Evolutionary conservation across 2,329 filamentous ascomycete species (phyloP).

Genomic region (Colletotrichum liaoningense): DNA sequence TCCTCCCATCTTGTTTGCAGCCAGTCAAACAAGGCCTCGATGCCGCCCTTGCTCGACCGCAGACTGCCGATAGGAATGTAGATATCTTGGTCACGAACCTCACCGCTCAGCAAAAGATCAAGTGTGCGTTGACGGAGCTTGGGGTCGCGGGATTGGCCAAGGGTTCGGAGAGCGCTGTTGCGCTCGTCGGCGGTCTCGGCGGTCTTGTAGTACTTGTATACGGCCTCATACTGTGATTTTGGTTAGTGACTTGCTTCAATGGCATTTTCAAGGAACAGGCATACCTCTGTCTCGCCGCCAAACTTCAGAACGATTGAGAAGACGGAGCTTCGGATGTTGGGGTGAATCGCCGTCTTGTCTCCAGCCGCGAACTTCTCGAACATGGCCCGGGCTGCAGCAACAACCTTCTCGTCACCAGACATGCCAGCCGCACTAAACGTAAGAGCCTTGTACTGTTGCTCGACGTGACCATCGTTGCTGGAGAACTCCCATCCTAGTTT

Average conservation of each 20-base stretch:
- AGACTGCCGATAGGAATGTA: conserved; percentile 89
- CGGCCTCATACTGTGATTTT: conserved; percentile 72
- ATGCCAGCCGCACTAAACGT: conserved; percentile 88
- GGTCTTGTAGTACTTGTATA: conserved; percentile 71
- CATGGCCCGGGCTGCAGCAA: conserved; percentile 88
- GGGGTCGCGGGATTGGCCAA: conserved; percentile 83
- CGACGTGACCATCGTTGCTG: conserved; percentile 85
- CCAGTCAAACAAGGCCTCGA: conserved; percentile 85
- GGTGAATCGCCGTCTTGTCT: conserved; percentile 85
- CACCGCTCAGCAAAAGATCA: conserved; percentile 77
- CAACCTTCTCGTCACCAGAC: conserved; percentile 81
- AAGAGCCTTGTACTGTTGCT: conserved; percentile 94
- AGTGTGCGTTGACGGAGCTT: conserved; percentile 86
- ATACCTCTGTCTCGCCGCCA: conserved; percentile 84
- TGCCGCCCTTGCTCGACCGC: conserved; percentile 80
- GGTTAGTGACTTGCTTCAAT: conserved; percentile 29
- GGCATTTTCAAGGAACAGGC: conserved; percentile 34
- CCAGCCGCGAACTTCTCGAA: conserved; percentile 86
- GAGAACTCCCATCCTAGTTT: conserved; percentile 90
- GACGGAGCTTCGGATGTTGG: conserved; percentile 89
- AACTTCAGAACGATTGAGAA: conserved; percentile 87
- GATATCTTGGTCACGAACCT: conserved; percentile 94
- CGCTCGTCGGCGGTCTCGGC: conserved; percentile 74
- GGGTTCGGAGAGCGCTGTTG: conserved; percentile 86
- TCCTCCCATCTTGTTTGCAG: conserved; percentile 90